Conservation (phyloP, 495 filamentous ascomycete genomes). For the Hypoxylon lienhwacheense region DNA sequence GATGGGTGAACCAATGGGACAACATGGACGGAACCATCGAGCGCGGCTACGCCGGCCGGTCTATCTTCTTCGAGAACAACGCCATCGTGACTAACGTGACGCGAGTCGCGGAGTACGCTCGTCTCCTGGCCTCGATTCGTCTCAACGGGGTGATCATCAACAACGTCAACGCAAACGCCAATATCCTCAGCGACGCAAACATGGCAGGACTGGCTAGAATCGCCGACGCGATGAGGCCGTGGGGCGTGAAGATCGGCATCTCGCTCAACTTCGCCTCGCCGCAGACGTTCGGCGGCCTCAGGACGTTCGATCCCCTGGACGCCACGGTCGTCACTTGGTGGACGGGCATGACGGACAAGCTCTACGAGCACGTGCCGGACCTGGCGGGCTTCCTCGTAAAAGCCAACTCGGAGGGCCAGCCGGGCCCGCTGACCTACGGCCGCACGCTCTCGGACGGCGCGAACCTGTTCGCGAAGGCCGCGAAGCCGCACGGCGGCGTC, state of each 20-base stretch:
- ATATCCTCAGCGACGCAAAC: conserved; percentile 57
- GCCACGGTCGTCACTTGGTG: conserved; percentile 62
- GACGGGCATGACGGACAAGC: conserved; percentile 57
- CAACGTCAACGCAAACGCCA: conserved; percentile 71
- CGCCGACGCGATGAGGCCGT: conserved; percentile 66
- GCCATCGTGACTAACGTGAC: conserved; percentile 58
- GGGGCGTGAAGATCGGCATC: conserved; percentile 66
- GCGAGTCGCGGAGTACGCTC: conserved; percentile 63
- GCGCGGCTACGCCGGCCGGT: conserved; percentile 67
- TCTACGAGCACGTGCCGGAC: conserved; percentile 66
- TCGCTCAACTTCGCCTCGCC: conserved; percentile 71
- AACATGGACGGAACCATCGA: conserved; percentile 72
- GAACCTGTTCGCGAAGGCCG: conserved; percentile 66
- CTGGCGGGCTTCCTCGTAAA: conserved; percentile 72
- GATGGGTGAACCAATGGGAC: conserved; percentile 77
- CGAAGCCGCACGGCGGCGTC: conserved; percentile 64
- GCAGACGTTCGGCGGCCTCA: conserved; percentile 55
- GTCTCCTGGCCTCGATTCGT: conserved; percentile 66
- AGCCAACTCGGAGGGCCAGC: conserved; percentile 73
- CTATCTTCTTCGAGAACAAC: conserved; percentile 68
- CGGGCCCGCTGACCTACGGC: conserved; percentile 68
- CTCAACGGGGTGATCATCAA: conserved; percentile 70
- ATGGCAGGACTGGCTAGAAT: conserved; percentile 63
- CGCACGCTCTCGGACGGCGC: conserved; percentile 69
- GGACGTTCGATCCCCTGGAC: conserved; percentile 68